Evolutionary conservation across 139 green algal species (phyloP).

Genomic region (Nannochloris sp.): DNA sequence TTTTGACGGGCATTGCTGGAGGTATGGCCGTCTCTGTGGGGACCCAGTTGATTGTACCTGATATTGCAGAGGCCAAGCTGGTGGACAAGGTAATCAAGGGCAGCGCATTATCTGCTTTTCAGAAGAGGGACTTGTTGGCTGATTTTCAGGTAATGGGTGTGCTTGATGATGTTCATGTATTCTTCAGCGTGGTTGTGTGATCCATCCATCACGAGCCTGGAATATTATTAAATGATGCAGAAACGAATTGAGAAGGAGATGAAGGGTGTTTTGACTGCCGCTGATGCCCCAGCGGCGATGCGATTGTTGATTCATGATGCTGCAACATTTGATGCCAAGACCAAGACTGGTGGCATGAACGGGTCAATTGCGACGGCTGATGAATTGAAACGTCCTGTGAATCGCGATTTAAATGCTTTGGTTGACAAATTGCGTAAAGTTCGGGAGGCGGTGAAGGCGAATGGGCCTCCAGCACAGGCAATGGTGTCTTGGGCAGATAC

Average conservation of each 20-base stretch:
- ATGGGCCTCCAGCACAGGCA: conserved; percentile 18
- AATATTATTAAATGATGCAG: background rate
- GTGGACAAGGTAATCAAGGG: conserved; percentile 4
- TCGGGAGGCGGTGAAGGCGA: conserved; percentile 55
- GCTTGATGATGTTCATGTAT: background rate
- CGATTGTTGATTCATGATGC: conserved; percentile 65
- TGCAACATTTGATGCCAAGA: conserved; percentile 52
- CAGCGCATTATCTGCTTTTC: conserved; percentile 8
- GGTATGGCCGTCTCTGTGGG: background rate
- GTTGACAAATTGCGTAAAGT: conserved; percentile 44
- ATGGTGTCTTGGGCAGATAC: conserved; percentile 64
- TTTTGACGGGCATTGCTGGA: background rate
- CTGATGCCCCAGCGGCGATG: conserved; percentile 39
- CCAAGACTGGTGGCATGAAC: conserved; percentile 61
- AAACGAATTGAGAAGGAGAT: conserved; percentile 23
- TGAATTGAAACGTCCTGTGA: conserved; percentile 60
- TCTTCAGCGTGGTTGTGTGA: background rate
- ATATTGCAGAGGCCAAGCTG: background rate
- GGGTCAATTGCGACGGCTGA: conserved; percentile 64
- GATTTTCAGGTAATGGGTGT: background rate
- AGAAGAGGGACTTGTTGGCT: conserved; percentile 8
- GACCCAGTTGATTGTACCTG: background rate
- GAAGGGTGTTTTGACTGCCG: conserved; percentile 35
- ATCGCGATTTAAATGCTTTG: conserved; percentile 43
- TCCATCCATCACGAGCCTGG: background rate